Percentiles rank a stretch among this genome's conserved stretches.
Conservation (phyloP, 2,329 filamentous ascomycete species). For the Ophiocordyceps polyrhachis-furcata region DNA sequence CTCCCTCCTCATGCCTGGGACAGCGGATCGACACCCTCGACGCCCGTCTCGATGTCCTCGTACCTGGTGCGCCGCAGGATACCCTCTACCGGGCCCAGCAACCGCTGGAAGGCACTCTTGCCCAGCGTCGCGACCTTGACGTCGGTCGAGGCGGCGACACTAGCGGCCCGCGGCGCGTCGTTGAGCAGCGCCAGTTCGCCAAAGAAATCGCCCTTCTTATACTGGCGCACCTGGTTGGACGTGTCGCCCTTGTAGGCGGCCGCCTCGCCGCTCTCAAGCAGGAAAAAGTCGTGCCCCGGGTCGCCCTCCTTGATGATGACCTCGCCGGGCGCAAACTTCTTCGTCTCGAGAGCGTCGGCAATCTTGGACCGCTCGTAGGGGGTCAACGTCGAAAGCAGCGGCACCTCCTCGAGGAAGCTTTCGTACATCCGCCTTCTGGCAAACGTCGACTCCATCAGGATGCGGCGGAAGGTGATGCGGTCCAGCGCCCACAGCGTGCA, state of each 20-base stretch:
- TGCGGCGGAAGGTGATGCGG: constrained; percentile 88
- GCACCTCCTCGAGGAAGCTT: constrained; percentile 86
- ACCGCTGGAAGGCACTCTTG: constrained; percentile 84
- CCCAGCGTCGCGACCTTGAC: constrained; percentile 86
- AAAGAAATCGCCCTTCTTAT: constrained; percentile 89
- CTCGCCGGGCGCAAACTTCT: constrained; percentile 63
- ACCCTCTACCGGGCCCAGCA: constrained; percentile 81
- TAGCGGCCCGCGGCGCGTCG: constrained; percentile 82
- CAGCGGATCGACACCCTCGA: constrained; percentile 50
- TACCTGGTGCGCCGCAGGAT: constrained; percentile 74
- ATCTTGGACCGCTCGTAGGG: constrained; percentile 94
- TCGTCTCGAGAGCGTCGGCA: constrained; percentile 82
- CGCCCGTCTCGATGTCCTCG: constrained; percentile 37
- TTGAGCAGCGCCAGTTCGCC: constrained; percentile 88
- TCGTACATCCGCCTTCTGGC: constrained; percentile 94
- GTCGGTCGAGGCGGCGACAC: constrained; percentile 64
- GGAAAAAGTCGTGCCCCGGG: constrained; percentile 77
- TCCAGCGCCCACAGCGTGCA: constrained; percentile 89
- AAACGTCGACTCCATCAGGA: constrained; percentile 96
- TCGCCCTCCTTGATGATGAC: constrained; percentile 85
- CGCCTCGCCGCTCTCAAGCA: constrained; percentile 74
- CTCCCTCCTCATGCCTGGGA: constrained; percentile 15
- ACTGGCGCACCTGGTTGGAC: constrained; percentile 54
- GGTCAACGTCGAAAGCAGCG: constrained; percentile 64
- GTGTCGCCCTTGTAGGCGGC: constrained; percentile 67